These are phyloP conservation scores for Phtheirospermum japonicum DNA, from an alignment of 257 asterid genomes.

Conservation along the genomic window DNA sequence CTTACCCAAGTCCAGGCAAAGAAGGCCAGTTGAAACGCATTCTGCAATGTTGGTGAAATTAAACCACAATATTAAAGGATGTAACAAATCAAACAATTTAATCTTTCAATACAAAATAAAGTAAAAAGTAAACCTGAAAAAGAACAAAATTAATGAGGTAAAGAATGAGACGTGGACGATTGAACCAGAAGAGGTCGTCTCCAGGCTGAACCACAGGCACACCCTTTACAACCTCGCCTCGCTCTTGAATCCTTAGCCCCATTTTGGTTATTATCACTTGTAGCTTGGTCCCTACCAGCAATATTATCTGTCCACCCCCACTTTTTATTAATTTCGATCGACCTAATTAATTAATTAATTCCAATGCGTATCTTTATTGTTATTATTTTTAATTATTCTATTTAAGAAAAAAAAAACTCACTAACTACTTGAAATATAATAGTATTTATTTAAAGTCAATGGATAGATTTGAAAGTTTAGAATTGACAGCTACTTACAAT, in stretches of 20 bases:
- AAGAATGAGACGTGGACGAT: slow-evolving; percentile 68
- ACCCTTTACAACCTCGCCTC: slow-evolving; percentile 73
- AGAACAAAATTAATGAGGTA: slow-evolving; percentile 81
- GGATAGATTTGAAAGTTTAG: not conserved
- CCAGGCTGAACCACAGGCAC: slow-evolving; percentile 78
- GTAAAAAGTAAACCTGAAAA: slow-evolving; percentile 54
- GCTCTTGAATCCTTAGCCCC: slow-evolving; percentile 80
- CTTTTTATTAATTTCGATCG: not conserved
- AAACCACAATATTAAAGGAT: not conserved
- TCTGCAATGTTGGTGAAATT: slow-evolving; percentile 46
- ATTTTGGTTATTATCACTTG: slow-evolving; percentile 88
- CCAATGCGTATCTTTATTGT: too few species aligned
- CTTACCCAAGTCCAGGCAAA: slow-evolving; percentile 94
- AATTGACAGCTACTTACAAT: slow-evolving; percentile 50
- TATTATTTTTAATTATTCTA: too few species aligned
- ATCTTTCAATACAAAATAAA: not conserved
- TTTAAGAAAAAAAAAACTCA: too few species aligned
- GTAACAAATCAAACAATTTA: not conserved
- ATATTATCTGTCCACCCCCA: slow-evolving; percentile 46
- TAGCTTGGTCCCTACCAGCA: slow-evolving; percentile 79
- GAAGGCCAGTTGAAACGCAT: slow-evolving; percentile 95
- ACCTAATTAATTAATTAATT: not conserved
- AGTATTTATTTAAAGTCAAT: not conserved
- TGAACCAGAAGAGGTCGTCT: slow-evolving; percentile 88
- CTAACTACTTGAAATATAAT: too few species aligned